Percentiles rank a stretch among this genome's conserved stretches.
Conservation (phyloP, 805 yeast species). For the Ogataea philodendri region DNA sequence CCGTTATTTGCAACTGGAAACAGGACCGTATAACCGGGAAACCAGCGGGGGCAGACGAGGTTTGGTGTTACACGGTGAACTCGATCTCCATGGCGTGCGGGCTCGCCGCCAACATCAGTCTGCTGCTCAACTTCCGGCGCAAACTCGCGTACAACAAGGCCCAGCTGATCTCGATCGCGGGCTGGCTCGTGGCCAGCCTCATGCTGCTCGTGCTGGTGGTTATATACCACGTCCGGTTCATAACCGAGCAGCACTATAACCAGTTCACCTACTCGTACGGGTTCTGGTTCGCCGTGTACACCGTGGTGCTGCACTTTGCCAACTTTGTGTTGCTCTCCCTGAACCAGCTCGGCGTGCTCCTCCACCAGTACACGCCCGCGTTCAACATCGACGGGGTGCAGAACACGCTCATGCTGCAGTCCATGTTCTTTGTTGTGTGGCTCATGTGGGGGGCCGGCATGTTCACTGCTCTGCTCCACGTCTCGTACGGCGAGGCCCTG, state of each 20-base stretch:
- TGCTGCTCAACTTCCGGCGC: slow-evolving; percentile 66
- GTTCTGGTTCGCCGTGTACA: slow-evolving; percentile 74
- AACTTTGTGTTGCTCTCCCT: slow-evolving; percentile 52
- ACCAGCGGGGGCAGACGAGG: slow-evolving; percentile 35
- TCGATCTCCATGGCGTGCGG: slow-evolving; percentile 64
- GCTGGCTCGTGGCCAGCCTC: slow-evolving; percentile 62
- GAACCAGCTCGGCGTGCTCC: slow-evolving; percentile 61
- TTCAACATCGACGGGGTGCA: slow-evolving; percentile 68
- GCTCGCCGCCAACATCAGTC: slow-evolving; percentile 61
- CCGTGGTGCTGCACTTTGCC: slow-evolving; percentile 57
- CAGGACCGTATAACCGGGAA: slow-evolving; percentile 21
- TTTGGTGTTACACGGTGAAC: slow-evolving; percentile 54
- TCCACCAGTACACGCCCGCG: slow-evolving; percentile 62
- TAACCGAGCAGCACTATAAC: slow-evolving; percentile 18
- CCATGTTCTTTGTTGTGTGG: slow-evolving; percentile 66
- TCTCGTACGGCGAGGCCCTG: slow-evolving; percentile 62
- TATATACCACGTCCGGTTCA: slow-evolving; percentile 28
- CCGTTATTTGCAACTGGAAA: slow-evolving; percentile 68
- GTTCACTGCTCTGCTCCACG: slow-evolving; percentile 44
- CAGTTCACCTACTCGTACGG: slow-evolving; percentile 51
- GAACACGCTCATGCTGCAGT: slow-evolving; percentile 70
- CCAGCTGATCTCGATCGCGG: slow-evolving; percentile 58
- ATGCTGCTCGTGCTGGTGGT: slow-evolving; percentile 51
- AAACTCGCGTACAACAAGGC: slow-evolving; percentile 56
- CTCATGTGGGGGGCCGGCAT: slow-evolving; percentile 66